Evolutionary conservation across 805 yeast species (phyloP), one percentile per base, ranked within the genome.

Genomic region (Jamesozyma gamospora): DNA sequence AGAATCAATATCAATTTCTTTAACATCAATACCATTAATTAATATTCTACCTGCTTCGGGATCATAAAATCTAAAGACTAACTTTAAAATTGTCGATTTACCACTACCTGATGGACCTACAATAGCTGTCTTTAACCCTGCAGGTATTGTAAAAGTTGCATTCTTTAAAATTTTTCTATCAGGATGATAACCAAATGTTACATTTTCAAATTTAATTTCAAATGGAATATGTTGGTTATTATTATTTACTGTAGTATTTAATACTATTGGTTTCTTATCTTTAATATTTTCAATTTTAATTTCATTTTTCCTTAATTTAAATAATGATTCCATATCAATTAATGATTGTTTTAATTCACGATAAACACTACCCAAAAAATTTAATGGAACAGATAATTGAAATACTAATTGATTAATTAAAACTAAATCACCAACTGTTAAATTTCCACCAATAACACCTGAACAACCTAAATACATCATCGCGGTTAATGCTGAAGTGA

Each of bases 391-490:
- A 29, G 94, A 82, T 33, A 92, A 71, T 66, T 92, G 98, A 70
- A 92, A 92, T 13, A 92, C 97, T 41, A 92, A 71, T 64, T 92
- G 98, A 62, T 92, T 92, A 48, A 92, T 90, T 44, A 92, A 68
- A 16, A 92, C 97, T 54, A 92, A 69, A 58, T 92, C 98, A 49
- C 98, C 98, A 16, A 92, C 96, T 1, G 94, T 81, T 40, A 92
- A 66, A 0, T 75, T 61, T 0, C 95, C 95, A 3, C 73, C 62
- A 12, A 86, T 77, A n/a, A 92, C 92, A 21, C 97, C 97, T 40
- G 78, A 76, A 52, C 95, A 85, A 13, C 96, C 96, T 94, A 92
- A 80, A 60, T 84, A 92, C 98, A 92, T 92, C 94, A 92, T 92
- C 2, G 79, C 83, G 1, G 98, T 92, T 46, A 92, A 66, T 1